These are phyloP conservation scores for Chytriomyces hyalinus DNA, from an alignment of 192 early-diverging fungal species.

Conservation along the genomic window DNA sequence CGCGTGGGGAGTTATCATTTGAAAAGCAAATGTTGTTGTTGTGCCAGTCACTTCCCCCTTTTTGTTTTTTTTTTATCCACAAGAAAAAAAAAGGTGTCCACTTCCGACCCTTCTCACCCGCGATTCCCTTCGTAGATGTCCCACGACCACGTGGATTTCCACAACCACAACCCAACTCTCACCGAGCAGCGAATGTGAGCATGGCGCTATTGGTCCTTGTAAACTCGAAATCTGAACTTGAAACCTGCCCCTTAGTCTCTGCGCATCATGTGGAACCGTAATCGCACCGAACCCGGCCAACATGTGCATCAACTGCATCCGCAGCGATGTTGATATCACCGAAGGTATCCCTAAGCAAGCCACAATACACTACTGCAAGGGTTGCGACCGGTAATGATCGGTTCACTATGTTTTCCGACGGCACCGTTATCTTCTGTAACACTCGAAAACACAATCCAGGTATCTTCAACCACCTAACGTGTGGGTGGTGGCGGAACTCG, in stretches of 20 bases:
- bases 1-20: too few species aligned
- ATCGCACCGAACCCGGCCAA: conserved; percentile 97
- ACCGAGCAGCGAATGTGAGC: conserved; percentile 55
- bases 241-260: conserved; percentile 59
- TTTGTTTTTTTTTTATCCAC: background rate
- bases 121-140: background rate
- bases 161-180: conserved; percentile 42
- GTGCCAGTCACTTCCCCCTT: background rate
- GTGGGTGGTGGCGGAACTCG: conserved; percentile 88
- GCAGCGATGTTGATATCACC: conserved; percentile 95
- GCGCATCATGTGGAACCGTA: conserved; percentile 90
- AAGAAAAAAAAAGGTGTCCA: background rate
- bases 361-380: conserved; percentile 93
- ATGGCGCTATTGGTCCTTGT: background rate
- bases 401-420: background rate
- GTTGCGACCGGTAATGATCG: conserved; percentile 78
- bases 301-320: conserved; percentile 98
- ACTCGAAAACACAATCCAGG: background rate
- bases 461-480: conserved; percentile 94
- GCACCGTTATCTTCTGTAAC: background rate
- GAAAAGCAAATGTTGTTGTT: too few species aligned
- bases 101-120: background rate
- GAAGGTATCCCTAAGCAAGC: conserved; percentile 98
- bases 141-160: conserved; percentile 10
- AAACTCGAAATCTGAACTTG: background rate